Base-by-base conservation (phyloP, 768 basidiomycete genomes). In the Pulveroboletus sp. region DNA sequence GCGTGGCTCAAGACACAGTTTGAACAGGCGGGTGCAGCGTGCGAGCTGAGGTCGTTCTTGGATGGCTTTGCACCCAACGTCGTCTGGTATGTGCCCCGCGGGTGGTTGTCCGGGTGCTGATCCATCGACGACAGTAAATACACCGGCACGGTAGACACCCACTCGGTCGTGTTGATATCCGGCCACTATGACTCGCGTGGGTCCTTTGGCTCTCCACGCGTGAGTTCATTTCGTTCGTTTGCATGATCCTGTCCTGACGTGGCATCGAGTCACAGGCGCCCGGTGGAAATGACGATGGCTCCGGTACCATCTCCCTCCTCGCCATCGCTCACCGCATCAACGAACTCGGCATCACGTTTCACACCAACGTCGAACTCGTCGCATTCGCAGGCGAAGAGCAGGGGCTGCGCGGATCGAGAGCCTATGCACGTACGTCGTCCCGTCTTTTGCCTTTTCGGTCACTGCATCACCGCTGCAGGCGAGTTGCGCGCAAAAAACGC, bases 331-430 rank as follows among this genome's bases (percentile, higher is more conserved):
- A 80, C 34, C 79, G 84, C 3, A 89, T 97, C 54, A 74, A 72
- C 27, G 75, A 79, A 33, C 79, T 79, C 53, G 78, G 79, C 14
- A 63, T 95, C 59, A 76, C 69, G 41, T 94, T 94, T 73, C 75
- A 79, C 40, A 79, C 79, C 62, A 84, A 85, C 57, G 87, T 95
- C 16, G 84, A 90, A 57, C 75, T 97, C 9, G 83, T 81, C 34
- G 81, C 84, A 41, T 95, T 95, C 57, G 87, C 91, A 2, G 94
- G 93, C 6, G 94, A 97, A 63, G 94, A 97, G 58, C 94, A 97
- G 62, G 94, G 94, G 5, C 68, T 94, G 14, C 64, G 81, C 13
- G 94, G 94, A 24, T 90, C 86, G 19, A 78, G 68, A 53, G 82
- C 83, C 7, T 94, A 94, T 64, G 85, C 93, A 13, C 72, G 90